Base-by-base conservation (phyloP, 495 filamentous ascomycete species). In the Chlorociboria aeruginascens region DNA sequence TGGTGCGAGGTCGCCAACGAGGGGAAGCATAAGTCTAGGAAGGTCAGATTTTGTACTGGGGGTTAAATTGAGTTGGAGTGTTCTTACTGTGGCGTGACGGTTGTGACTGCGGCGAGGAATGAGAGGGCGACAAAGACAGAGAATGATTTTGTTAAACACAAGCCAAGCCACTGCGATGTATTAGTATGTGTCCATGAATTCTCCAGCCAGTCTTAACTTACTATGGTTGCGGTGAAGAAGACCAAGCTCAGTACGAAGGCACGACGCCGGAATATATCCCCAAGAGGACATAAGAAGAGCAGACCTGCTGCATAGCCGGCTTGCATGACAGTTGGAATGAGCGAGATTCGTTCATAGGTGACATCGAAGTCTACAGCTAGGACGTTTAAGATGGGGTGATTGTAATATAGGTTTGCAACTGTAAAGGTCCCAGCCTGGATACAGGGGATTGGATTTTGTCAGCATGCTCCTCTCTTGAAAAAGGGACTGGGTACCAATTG, bases 1-100 rank as follows among this genome's bases (percentile, higher is more conserved):
- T 0, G 86, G 86, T 0, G 85, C 84, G 25, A 90, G 79, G 57
- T 90, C 85, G 16, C 85, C 85, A 4, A 89, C 85, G 0, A 93
- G 66, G 0, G 86, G 86, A 13, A 93, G 80, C 82, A 90, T 83
- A 42, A 88, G 71, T 25, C 20, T 25, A 25, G 20, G 20, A 25
- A 4, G 20, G 20, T 25, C 4, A 25, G 20, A 25, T 25, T 4
- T 25, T 25, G 20, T 25, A 25, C 20, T 25, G 20, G 20, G 20
- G 20, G 20, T 25, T 25, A 25, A 25, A 25, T 25, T 25, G 20
- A 25, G 20, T 25, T 25, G 20, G 4, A 25, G 20, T 25, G 20
- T 25, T 25, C 20, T 25, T 25, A 25, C 64, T 92, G 85, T 0
- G 86, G 86, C 9, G 86, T 90, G 4, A 93, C 85, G 2, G 86